These are phyloP conservation scores for Withania somnifera DNA, from an alignment of 305 asterid species.

Conservation along the genomic window DNA sequence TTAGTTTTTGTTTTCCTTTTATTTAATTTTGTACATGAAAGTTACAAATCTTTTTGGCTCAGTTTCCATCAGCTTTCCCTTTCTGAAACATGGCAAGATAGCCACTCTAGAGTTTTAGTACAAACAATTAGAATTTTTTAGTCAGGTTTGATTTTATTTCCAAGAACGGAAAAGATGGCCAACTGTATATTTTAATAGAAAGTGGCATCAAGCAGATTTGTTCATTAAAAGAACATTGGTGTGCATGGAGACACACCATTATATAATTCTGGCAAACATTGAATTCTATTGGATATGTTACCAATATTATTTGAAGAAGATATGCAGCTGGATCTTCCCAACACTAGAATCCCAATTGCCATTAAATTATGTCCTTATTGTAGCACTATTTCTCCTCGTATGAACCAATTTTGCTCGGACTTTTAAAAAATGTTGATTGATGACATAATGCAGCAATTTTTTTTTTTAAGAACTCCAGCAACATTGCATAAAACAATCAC, in stretches of 20 bases:
- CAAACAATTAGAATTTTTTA: neutral
- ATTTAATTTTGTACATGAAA: neutral
- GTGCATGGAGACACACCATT: conserved; percentile 12
- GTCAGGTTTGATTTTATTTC: neutral
- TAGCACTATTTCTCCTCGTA: neutral
- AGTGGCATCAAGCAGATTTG: neutral
- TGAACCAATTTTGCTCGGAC: neutral
- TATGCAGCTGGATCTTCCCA: conserved; percentile 7
- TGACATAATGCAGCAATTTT: no score
- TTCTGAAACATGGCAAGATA: neutral
- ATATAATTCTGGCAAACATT: conserved; percentile 9
- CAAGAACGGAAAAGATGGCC: neutral
- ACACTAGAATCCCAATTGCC: neutral
- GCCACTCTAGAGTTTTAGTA: neutral
- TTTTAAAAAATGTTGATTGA: neutral
- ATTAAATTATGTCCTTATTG: neutral
- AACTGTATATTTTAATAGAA: neutral
- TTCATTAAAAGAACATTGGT: conserved; percentile 14
- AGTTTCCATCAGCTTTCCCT: neutral
- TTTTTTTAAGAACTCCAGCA: no score
- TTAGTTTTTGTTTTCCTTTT: neutral
- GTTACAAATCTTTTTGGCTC: neutral
- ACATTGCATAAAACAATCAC: neutral
- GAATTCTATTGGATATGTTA: conserved; percentile 2
- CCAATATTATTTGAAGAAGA: neutral